phyloP scores from a whole-genome alignment of 2,329 filamentous ascomycete genomes.

The Drechslerella coelobrocha region DNA sequence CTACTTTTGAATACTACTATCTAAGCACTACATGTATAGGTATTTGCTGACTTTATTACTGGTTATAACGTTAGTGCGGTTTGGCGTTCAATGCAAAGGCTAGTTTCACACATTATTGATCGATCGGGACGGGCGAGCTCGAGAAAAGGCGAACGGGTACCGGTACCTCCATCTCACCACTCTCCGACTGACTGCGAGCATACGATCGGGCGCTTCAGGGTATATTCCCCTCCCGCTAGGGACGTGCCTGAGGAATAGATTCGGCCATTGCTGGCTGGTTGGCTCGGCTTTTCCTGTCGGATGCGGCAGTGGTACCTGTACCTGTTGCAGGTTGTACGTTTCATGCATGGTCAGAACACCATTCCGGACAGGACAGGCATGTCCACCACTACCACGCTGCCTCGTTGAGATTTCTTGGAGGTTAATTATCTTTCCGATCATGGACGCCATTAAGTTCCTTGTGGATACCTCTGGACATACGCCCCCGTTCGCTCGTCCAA shows the following conservation, averaged over 20 bases:
- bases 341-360: slow-evolving; percentile 5
- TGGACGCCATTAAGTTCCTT: slow-evolving; percentile 18
- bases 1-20: too few species aligned
- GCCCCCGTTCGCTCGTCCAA: too few species aligned
- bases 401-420: not conserved
- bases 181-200: too few species aligned
- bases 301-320: slow-evolving; percentile 26
- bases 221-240: not conserved
- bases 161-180: too few species aligned
- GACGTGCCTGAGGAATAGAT: not conserved
- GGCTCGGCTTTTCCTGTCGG: slow-evolving; percentile 38
- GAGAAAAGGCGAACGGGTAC: too few species aligned
- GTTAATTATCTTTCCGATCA: slow-evolving; percentile 31
- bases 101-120: too few species aligned
- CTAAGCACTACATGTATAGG: too few species aligned
- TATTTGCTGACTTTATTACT: too few species aligned
- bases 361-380: slow-evolving; percentile 8
- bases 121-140: too few species aligned
- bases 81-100: too few species aligned
- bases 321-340: slow-evolving; percentile 1
- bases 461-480: not conserved
- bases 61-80: too few species aligned
- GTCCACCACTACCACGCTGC: slow-evolving; percentile 24
- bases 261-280: slow-evolving; percentile 8
- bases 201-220: slow-evolving; percentile 1